Evolutionary conservation across 345 rosid genomes (phyloP), one percentile per base, ranked within the genome.

Genomic region (Aegle marmelos): DNA sequence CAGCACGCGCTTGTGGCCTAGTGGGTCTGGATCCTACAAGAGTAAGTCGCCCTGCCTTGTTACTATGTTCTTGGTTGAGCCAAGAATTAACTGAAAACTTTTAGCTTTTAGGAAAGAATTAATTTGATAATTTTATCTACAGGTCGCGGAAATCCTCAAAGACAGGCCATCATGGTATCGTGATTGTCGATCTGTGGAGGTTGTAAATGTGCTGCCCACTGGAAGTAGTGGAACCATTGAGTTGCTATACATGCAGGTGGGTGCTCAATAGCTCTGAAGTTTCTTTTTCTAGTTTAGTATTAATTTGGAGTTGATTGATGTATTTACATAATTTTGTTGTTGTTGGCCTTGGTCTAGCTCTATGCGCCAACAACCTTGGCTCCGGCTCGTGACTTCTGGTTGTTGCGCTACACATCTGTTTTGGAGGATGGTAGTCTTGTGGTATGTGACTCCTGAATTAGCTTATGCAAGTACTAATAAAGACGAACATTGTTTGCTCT

Each of bases 1-100:
- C 98, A 81, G 97, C 99, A 76, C 98, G 99, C 84, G 99, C 98
- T 74, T 95, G 98, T 34, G 99, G 99, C 81, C 95, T 95, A 27
- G 99, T 92, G 81, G 98, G 99, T 87, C 94, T 95, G 25, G 98
- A 92, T 85, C 99, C 99, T 72, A 88, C 99, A 73, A 89, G 99
- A 84, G 99, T 95, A 83, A 86, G 92, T 82, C 25, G 13, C 72
- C 59, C 64, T 41, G 27, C 50, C 24, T 14, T 19, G 58, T 22
- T 67, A 7, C 41, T 10, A 24, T 22, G 48, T 64, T 48, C 25
- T 31, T 30, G 61, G 78, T 75, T 48, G 64, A 63, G 60, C 6
- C 58, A 45, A 28, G 13, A 61, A 57, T 9, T 28, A 21, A 69
- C 25, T 25, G 7, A 41, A 24, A 45, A 28, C 7, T 8, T 28